phyloP scores from a whole-genome alignment of 208 protist genomes.

The Tetramitus jugosus region DNA sequence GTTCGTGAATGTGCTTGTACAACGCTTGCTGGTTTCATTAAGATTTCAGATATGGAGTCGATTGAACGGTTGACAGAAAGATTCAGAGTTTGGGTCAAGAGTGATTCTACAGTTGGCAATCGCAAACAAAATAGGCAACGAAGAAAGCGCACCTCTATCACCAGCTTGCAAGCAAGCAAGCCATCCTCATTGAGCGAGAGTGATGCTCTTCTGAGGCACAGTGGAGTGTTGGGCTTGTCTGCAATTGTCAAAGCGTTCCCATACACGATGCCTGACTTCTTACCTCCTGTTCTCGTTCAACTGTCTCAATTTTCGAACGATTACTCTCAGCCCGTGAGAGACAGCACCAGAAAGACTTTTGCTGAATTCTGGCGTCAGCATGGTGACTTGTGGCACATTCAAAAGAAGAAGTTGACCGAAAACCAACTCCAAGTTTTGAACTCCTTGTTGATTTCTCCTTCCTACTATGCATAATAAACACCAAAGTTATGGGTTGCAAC shows the following conservation, averaged over 20 bases:
- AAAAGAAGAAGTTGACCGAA: background rate
- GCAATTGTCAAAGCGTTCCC: slow-evolving; percentile 13
- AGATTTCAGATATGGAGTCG: background rate
- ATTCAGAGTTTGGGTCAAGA: background rate
- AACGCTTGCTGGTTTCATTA: slow-evolving; percentile 21
- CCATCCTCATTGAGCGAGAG: too few relatives aligned
- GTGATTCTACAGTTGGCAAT: background rate
- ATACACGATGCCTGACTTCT: slow-evolving; percentile 16
- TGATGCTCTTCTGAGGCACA: too few relatives aligned
- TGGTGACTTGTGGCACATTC: slow-evolving; percentile 15
- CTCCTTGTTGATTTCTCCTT: slow-evolving; percentile 15
- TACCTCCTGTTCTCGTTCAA: background rate
- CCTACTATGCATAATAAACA: slow-evolving; percentile 23
- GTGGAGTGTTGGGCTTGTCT: slow-evolving; percentile 1
- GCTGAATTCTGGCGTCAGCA: background rate
- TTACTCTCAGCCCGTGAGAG: background rate
- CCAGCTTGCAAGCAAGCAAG: too few relatives aligned
- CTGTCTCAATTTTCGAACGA: slow-evolving; percentile 3
- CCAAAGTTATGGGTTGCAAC: too few relatives aligned
- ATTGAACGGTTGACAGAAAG: background rate
- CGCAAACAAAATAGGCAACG: too few relatives aligned
- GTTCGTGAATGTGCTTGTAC: slow-evolving; percentile 1
- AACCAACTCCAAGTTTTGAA: background rate
- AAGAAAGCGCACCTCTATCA: too few relatives aligned
- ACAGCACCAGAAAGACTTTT: background rate